phyloP scores from a whole-genome alignment of 768 basidiomycete species.

The Leucocoprinus sp. region DNA sequence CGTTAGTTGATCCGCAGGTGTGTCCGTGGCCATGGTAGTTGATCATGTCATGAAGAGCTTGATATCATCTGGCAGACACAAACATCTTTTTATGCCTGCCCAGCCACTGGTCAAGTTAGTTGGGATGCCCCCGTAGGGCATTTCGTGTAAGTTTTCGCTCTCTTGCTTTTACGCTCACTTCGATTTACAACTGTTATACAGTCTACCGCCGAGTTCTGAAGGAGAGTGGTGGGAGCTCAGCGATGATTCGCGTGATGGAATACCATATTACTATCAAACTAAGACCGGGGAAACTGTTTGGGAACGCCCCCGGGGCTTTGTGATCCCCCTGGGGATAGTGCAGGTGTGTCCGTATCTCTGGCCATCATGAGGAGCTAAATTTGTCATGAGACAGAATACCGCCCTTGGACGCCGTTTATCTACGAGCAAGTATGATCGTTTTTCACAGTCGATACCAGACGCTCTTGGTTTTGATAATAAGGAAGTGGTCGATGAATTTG shows the following conservation, averaged over 20 bases:
- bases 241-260: slow-evolving; percentile 74
- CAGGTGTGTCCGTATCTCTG: slow-evolving; percentile 43
- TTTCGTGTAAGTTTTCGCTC: slow-evolving; percentile 57
- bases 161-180: slow-evolving; percentile 13
- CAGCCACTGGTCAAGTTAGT: slow-evolving; percentile 83
- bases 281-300: slow-evolving; percentile 87
- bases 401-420: slow-evolving; percentile 13
- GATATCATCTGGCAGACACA: slow-evolving; percentile 30
- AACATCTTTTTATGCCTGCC: slow-evolving; percentile 85
- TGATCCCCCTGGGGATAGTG: slow-evolving; percentile 84
- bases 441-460: slow-evolving; percentile 28
- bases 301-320: slow-evolving; percentile 84
- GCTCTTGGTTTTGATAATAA: slow-evolving; percentile 20
- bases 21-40: slow-evolving; percentile 19
- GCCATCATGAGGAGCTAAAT: background rate
- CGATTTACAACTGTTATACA: slow-evolving; percentile 34
- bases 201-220: slow-evolving; percentile 72
- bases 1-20: slow-evolving; percentile 85
- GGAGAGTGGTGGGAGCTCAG: slow-evolving; percentile 97
- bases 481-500: slow-evolving; percentile 12
- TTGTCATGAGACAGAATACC: slow-evolving; percentile 11
- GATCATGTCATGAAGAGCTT: slow-evolving; percentile 3
- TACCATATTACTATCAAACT: slow-evolving; percentile 93
- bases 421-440: slow-evolving; percentile 30
- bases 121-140: slow-evolving; percentile 90